Base-by-base conservation (phyloP, 164 flowering plant genomes). In the Sextonia rubra region DNA sequence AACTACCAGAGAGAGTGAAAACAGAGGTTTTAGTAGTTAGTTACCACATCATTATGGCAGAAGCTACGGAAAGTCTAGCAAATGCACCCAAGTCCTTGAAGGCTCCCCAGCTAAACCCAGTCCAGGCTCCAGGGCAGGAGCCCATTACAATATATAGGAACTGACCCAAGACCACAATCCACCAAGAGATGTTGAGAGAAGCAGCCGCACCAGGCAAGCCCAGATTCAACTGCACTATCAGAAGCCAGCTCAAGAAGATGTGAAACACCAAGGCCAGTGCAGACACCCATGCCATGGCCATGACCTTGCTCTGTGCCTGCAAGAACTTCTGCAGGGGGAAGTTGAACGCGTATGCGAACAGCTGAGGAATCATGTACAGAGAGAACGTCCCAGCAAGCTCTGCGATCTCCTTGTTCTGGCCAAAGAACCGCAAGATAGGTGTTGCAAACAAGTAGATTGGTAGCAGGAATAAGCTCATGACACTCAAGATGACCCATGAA, bases 21-120 rank as follows among this genome's bases (percentile, higher is more conserved):
- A 37, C 44, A 66, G 48, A n/a, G 32, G 49, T 18, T 17, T 17
- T 32, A 15, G 18, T 64, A 2, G 4, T 2, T 12, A 17, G 67
- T 75, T 79, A 90, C 94, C 89, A 86, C 60, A 88, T 73, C 94
- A 90, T 90, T 66, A 88, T 83, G 2, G 89, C 94, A 1, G 94
- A 85, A 66, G 90, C 86, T 26, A 81, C 66, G 1, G 91, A 86
- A 56, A 90, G 87, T 64, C 85, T 75, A 47, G 85, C 66, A 56
- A 88, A 86, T 3, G 85, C 87, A 74, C 86, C 87, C 58, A 86
- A 82, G 3, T 81, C 86, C 44, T 69, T 65, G 68, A 90, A 90
- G 1, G 94, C 94, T 27, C 82, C 70, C 76, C 67, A 61, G 17
- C 85, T 85, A 49, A 85, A 85, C 20, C 92, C 92, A 29, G 76